Percentiles rank a stretch among this genome's conserved stretches.
Evolutionary conservation across 208 protist genomes (phyloP).

Genomic region (Trypanosoma melophagium): DNA sequence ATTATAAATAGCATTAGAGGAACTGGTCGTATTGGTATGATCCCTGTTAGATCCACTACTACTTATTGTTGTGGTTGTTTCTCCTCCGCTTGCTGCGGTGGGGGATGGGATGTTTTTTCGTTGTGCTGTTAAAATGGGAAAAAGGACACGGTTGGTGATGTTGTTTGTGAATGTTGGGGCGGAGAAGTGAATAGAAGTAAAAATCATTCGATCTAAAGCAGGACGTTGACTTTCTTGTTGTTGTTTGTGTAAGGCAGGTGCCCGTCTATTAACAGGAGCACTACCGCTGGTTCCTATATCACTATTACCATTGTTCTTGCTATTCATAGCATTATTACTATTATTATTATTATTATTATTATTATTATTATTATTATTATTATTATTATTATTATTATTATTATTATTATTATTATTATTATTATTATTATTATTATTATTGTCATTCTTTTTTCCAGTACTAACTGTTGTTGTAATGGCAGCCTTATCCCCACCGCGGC

Average conservation of each 20-base stretch:
- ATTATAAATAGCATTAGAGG: too few relatives aligned
- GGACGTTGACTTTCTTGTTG: background rate
- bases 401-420: background rate
- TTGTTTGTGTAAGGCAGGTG: too few relatives aligned
- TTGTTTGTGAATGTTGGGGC: conserved; percentile 74
- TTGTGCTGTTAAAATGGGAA: conserved; percentile 33
- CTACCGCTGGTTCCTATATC: too few relatives aligned
- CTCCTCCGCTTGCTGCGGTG: too few relatives aligned
- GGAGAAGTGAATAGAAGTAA: conserved; percentile 69
- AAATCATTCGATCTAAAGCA: conserved; percentile 51
- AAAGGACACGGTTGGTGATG: conserved; percentile 59
- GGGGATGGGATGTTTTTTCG: background rate
- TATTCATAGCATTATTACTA: background rate
- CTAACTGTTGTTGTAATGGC: background rate
- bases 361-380: background rate
- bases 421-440: background rate
- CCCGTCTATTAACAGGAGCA: too few relatives aligned
- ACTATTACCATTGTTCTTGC: too few relatives aligned
- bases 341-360: background rate
- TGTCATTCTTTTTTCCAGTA: background rate
- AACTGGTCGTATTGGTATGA: too few relatives aligned
- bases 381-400: background rate
- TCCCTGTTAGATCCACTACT: too few relatives aligned
- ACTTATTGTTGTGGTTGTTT: too few relatives aligned
- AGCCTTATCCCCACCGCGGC: too few relatives aligned